Conservation (phyloP, 495 filamentous ascomycete genomes). For the Penicillium bialowiezense region DNA sequence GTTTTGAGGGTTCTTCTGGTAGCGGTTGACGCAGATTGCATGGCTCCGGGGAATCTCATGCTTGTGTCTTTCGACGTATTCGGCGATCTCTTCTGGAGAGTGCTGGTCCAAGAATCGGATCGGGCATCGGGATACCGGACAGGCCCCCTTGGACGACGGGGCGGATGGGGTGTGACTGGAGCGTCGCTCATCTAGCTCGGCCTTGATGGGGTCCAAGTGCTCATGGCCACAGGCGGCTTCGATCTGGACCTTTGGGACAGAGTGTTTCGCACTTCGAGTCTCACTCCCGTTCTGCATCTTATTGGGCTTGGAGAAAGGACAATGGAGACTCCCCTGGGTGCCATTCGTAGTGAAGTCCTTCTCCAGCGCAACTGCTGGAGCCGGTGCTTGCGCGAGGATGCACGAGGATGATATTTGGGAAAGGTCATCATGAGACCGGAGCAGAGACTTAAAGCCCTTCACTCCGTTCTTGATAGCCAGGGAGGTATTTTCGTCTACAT, state of each 20-base stretch:
- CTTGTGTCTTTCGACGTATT: conserved; percentile 88
- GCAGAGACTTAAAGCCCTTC: conserved; percentile 38
- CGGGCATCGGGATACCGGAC: conserved; percentile 82
- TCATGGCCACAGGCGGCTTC: conserved; percentile 35
- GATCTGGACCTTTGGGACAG: conserved; percentile 27
- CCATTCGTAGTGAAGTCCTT: conserved; percentile 47
- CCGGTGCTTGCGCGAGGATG: conserved; percentile 38
- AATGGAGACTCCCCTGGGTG: conserved; percentile 41
- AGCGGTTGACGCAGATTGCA: conserved; percentile 82
- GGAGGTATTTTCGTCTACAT: conserved; percentile 41
- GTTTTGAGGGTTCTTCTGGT: conserved; percentile 76
- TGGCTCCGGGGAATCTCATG: conserved; percentile 89
- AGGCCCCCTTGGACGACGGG: conserved; percentile 56
- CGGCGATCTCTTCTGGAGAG: conserved; percentile 84
- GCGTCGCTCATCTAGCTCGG: conserved; percentile 38
- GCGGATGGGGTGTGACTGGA: conserved; percentile 44
- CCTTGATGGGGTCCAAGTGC: conserved; percentile 45
- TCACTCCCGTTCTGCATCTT: conserved; percentile 27
- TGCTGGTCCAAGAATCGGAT: conserved; percentile 88
- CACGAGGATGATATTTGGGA: conserved; percentile 31
- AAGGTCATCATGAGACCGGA: conserved; percentile 25
- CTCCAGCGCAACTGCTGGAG: conserved; percentile 33
- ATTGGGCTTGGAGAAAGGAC: conserved; percentile 44
- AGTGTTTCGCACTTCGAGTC: conserved; percentile 19
- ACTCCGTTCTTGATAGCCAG: conserved; percentile 40